A percentile compares a stretch with the other conserved stretches of the same genome.
These are phyloP conservation scores for Sapria himalayana DNA, from an alignment of 345 rosid species.

Conservation along the genomic window DNA sequence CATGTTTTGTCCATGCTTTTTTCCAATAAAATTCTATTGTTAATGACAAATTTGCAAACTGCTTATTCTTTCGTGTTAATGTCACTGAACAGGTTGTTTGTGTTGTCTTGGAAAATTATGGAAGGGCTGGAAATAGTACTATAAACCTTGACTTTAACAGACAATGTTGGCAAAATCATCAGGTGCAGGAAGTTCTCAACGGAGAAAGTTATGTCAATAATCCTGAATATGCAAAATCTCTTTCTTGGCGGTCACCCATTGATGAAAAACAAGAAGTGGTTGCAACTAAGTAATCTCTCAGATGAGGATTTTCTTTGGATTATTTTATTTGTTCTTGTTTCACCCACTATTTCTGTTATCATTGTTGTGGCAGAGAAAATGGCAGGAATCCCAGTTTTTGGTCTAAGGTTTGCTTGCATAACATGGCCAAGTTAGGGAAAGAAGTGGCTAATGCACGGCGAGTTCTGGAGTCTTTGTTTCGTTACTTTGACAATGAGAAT, in stretches of 20 bases:
- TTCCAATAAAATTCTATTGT: too few species aligned
- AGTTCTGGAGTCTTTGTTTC: constrained; percentile 77
- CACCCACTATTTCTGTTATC: constrained; percentile 6
- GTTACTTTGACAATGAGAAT: constrained; percentile 50
- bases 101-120: constrained; percentile 74
- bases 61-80: too few species aligned
- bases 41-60: too few species aligned
- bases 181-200: constrained; percentile 64
- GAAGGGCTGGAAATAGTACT: constrained; percentile 15
- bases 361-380: constrained; percentile 38
- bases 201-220: constrained; percentile 40
- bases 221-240: constrained; percentile 28
- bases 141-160: constrained; percentile 19
- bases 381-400: constrained; percentile 66
- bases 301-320: constrained; percentile 8
- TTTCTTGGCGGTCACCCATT: constrained; percentile 57
- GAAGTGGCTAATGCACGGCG: constrained; percentile 83
- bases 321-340: constrained; percentile 1
- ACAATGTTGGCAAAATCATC: constrained; percentile 22
- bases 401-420: constrained; percentile 79
- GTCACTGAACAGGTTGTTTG: constrained; percentile 49
- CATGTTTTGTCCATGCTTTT: not conserved
- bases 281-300: constrained; percentile 35
- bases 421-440: constrained; percentile 86
- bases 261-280: constrained; percentile 61